Conservation (phyloP, 192 early-diverging fungal genomes). For the Entomortierella lignicola region DNA sequence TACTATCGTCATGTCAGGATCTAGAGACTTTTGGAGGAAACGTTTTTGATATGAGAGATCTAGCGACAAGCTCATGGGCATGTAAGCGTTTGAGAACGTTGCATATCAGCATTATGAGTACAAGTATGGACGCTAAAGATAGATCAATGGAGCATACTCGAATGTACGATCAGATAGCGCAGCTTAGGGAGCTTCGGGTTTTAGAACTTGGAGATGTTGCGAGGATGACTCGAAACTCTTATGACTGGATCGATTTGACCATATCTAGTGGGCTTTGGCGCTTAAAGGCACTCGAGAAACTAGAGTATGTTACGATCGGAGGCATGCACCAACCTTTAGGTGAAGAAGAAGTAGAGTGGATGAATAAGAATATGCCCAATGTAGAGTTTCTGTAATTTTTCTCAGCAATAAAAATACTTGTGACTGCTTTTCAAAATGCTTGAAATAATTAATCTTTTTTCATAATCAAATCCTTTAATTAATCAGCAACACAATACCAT, state of each 20-base stretch:
- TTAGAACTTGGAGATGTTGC: background rate
- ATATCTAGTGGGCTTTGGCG: background rate
- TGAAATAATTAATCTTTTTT: no score
- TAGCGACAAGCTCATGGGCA: slow-evolving; percentile 6
- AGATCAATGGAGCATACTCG: background rate
- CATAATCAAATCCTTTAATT: no score
- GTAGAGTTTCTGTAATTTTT: background rate
- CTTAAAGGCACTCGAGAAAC: background rate
- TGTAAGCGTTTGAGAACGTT: slow-evolving; percentile 7
- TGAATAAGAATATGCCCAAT: background rate
- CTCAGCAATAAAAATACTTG: no score
- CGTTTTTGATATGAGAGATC: slow-evolving; percentile 3
- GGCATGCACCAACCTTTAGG: background rate
- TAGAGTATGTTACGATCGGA: background rate
- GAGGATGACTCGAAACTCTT: background rate
- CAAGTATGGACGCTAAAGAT: background rate
- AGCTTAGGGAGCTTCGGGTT: slow-evolving; percentile 6
- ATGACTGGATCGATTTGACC: slow-evolving; percentile 11
- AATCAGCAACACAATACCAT: no score
- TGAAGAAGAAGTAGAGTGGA: slow-evolving; percentile 1
- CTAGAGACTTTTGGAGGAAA: slow-evolving; percentile 12
- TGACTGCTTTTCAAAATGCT: no score
- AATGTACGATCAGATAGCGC: slow-evolving; percentile 17
- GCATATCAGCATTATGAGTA: slow-evolving; percentile 11
- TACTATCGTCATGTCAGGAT: background rate